Evolutionary conservation across 352 stramenopile genomes (phyloP), one percentile per base, ranked within the genome.

Genomic region (Phytophthora ohioensis): DNA sequence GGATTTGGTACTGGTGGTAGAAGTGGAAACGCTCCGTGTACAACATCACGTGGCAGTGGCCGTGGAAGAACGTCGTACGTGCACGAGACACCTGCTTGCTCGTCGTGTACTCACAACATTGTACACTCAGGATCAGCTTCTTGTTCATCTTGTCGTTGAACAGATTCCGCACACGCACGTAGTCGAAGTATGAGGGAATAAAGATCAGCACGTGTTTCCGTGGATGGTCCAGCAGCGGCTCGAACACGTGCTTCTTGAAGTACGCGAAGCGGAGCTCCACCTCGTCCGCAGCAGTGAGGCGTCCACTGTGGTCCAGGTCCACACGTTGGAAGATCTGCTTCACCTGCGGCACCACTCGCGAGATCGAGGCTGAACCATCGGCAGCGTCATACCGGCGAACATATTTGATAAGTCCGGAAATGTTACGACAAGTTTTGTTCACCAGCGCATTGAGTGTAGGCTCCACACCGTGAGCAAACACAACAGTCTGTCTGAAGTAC

Each of bases 21-120:
- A 95, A 95, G 66, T 95, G 87, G 71, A 93, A 95, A 8, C 87
- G 87, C 66, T 95, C 87, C 31, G 87, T 93, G 43, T 90, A 81
- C n/a, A 95, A 76, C 76, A 95, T 79, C 6, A 95, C 87, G 59
- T 95, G 82, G 60, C 80, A 86, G 15, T 85, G 76, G 32, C 87
- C 87, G 64, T 95, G 87, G 70, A 91, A 93, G 46, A 95, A 95
- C 5, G 71, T 67, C 34, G 84, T 93, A 15, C 87, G 81, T 0
- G 87, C 87, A 31, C 87, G 84, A 27, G 87, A 90, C 4, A 92
- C 73, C 64, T 92, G 84, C 49, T 76, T 76, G 38, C 59, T 76
- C 12, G 82, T 86, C 48, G 87, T 93, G 67, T 95, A 95, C 64
- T 95, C 87, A 46, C 85, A 95, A 62, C 82, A 90, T 51, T 91